Evolutionary conservation across 1,284 basidiomycete species (phyloP), one percentile per base, ranked within the genome.

Genomic region (Hymenochaete sp.): DNA sequence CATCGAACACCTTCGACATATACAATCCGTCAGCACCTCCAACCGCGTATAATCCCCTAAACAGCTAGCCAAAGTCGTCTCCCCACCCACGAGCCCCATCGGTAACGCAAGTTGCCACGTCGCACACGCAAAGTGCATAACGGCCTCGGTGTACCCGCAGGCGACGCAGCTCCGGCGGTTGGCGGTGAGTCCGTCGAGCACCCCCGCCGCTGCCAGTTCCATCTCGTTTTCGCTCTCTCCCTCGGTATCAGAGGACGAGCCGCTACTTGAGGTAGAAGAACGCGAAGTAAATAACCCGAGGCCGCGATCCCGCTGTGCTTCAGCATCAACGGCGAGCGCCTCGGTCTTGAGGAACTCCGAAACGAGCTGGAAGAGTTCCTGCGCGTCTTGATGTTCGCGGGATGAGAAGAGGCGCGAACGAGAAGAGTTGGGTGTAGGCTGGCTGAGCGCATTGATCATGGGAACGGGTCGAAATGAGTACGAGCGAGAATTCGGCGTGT

Each of bases 361-460:
- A 16, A 96, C 67, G 28, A 93, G 78, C 55, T 93, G 81, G 63
- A 93, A 95, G n/a, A 96, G 71, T 59, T 96, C 93, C 57, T 96
- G 93, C 2, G 92, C 92, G 61, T 96, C 92, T 65, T 96, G 92
- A 60, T 96, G 92, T 58, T 93, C 87, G 11, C 87, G 77, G 1
- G 87, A 89, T 49, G 77, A 77, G 57, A 95, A 81, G 4, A 93
- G 70, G 0, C 82, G 71, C 49, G 71, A 75, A 32, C 72, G 68
- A 7, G 28, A n/a, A 9, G 43, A 14, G 50, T 73, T 71, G 31
- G 70, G 64, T 33, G 76, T 72, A 38, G 77, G 67, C 27, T 70
- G 61, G 13, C 76, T 72, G 44, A 92, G 73, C 1, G 82, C 83
- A 10, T 72, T 62, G 35, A 92, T 83, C 49, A 92, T 78, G 18